phyloP scores from a whole-genome alignment of 75 land plant species.

The Adiantum capillusveneris region DNA sequence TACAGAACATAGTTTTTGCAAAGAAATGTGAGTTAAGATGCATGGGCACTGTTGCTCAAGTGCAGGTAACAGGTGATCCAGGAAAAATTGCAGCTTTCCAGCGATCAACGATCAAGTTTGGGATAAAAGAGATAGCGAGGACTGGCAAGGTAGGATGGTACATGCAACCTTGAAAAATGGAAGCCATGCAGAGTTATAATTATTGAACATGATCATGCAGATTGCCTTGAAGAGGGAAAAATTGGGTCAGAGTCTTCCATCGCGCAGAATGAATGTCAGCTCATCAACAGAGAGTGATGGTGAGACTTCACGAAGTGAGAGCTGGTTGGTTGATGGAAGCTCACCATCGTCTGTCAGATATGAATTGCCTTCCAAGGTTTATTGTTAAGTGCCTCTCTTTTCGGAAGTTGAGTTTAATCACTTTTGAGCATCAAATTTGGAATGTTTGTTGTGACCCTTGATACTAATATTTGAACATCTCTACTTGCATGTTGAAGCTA shows the following conservation, averaged over 20 bases:
- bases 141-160: conserved; percentile 74
- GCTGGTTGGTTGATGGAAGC: conserved; percentile 2
- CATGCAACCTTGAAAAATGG: no score
- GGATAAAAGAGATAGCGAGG: conserved; percentile 87
- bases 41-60: no score
- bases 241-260: conserved; percentile 58
- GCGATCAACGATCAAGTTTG: conserved; percentile 73
- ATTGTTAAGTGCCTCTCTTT: no score
- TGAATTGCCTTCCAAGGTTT: conserved; percentile 34
- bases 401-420: no score
- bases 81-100: conserved; percentile 86
- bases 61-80: conserved; percentile 97
- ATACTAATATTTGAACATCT: no score
- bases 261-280: conserved; percentile 59
- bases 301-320: conserved; percentile 11
- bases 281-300: conserved; percentile 61
- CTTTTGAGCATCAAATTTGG: no score
- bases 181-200: neutral
- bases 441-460: no score
- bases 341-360: neutral
- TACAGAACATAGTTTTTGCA: no score
- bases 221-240: conserved; percentile 89
- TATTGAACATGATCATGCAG: conserved; percentile 16
- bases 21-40: no score
- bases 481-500: no score